These are phyloP conservation scores for Raphanus hybrid DNA, from an alignment of 441 rosid genomes.

Conservation along the genomic window DNA sequence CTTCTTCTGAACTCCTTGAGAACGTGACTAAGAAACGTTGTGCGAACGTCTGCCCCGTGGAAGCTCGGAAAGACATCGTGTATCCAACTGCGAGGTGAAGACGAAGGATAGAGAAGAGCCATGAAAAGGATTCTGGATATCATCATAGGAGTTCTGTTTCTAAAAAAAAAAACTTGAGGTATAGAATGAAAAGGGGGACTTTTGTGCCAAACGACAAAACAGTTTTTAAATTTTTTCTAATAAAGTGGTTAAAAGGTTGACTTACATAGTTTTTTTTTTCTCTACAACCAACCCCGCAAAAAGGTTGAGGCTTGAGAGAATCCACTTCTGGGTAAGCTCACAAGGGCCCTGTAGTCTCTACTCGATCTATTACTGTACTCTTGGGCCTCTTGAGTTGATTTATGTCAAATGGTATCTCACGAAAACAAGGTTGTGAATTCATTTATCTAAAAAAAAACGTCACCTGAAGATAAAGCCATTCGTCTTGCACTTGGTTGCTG, in stretches of 20 bases:
- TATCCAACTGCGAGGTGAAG: background rate
- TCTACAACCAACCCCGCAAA: background rate
- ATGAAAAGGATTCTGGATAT: background rate
- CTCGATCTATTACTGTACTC: background rate
- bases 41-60: background rate
- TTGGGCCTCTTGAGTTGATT: background rate
- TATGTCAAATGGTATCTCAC: constrained; percentile 1
- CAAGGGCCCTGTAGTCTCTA: background rate
- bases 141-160: no score
- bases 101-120: background rate
- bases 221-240: no score
- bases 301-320: background rate
- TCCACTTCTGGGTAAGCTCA: background rate
- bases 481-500: constrained; percentile 11
- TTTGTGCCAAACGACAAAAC: background rate
- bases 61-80: background rate
- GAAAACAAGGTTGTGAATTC: constrained; percentile 3
- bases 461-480: constrained; percentile 58
- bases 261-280: background rate
- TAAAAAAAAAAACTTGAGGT: no score
- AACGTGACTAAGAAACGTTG: background rate
- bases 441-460: background rate
- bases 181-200: background rate
- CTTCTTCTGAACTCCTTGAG: background rate
- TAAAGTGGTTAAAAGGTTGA: background rate